These are phyloP conservation scores for Lathyrus oleraceus DNA, from an alignment of 306 rosid species.

Conservation along the genomic window DNA sequence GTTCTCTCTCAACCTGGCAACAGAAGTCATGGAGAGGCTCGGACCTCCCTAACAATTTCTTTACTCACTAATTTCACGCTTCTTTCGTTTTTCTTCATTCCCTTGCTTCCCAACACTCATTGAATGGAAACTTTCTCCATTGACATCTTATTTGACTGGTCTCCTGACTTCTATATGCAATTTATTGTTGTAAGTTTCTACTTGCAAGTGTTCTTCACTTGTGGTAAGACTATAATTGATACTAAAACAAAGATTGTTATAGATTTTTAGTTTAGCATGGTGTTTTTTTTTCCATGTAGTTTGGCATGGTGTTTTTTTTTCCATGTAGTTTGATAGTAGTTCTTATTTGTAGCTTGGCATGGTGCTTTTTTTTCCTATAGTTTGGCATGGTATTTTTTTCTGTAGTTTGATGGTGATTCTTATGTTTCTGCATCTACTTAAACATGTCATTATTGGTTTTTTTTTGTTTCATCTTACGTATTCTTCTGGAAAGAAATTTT, in stretches of 20 bases:
- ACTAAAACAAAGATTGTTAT: background rate
- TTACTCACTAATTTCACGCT: background rate
- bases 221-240: background rate
- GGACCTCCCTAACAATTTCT: background rate
- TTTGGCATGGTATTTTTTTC: slow-evolving; percentile 16
- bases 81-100: background rate
- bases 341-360: background rate
- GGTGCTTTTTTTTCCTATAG: background rate
- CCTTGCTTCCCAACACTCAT: slow-evolving; percentile 6
- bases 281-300: background rate
- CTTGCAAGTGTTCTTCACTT: background rate
- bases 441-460: background rate
- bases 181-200: background rate
- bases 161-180: background rate
- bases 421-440: slow-evolving; percentile 13
- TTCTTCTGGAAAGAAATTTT: slow-evolving; percentile 24
- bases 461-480: slow-evolving; percentile 14
- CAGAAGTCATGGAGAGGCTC: slow-evolving; percentile 1
- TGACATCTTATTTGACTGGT: slow-evolving; percentile 6
- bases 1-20: slow-evolving; percentile 22
- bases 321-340: background rate
- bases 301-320: slow-evolving; percentile 12
- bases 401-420: background rate
- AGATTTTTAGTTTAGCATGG: too few species aligned
- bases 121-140: slow-evolving; percentile 11